A percentile compares a stretch with the other conserved stretches of the same genome.
Conservation (phyloP, 1,139 yeast genomes). For the Debaryomyces sp. region DNA sequence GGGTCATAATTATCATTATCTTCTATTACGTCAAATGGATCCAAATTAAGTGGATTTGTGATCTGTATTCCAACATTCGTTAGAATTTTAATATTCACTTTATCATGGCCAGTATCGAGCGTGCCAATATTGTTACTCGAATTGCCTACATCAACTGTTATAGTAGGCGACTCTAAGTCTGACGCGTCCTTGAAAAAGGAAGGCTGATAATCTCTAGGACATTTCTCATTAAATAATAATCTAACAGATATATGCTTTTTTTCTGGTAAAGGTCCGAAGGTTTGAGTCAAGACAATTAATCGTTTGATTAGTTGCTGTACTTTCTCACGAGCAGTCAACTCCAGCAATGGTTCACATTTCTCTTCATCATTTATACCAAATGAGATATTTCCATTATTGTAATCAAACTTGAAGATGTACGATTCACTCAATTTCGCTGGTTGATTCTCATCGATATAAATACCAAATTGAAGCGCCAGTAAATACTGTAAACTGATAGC, state of each 20-base stretch:
- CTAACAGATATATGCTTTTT: constrained; percentile 47
- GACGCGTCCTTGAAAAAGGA: constrained; percentile 23
- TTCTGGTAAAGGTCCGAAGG: constrained; percentile 50
- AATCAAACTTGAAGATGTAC: constrained; percentile 51
- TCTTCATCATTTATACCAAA: not conserved
- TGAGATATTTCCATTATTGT: not conserved
- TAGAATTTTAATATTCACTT: constrained; percentile 1
- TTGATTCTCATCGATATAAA: constrained; percentile 39
- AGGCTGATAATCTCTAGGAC: constrained; percentile 53
- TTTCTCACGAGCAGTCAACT: constrained; percentile 18
- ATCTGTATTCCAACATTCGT: constrained; percentile 3
- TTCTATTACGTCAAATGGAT: constrained; percentile 17
- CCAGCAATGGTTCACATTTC: not conserved
- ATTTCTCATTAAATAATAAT: constrained; percentile 47
- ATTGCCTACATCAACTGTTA: constrained; percentile 10
- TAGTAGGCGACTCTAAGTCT: constrained; percentile 17
- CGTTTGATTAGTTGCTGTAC: constrained; percentile 47
- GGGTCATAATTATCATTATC: not conserved
- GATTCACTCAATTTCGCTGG: constrained; percentile 47
- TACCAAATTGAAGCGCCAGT: constrained; percentile 47
- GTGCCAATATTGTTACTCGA: constrained; percentile 11
- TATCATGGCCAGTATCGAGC: constrained; percentile 12
- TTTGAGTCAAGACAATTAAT: constrained; percentile 54
- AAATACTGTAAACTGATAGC: constrained; percentile 44
- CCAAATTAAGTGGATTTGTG: constrained; percentile 9